Conservation (phyloP, 176 grass and related monocot genomes). For the Ensete ventricosum region DNA sequence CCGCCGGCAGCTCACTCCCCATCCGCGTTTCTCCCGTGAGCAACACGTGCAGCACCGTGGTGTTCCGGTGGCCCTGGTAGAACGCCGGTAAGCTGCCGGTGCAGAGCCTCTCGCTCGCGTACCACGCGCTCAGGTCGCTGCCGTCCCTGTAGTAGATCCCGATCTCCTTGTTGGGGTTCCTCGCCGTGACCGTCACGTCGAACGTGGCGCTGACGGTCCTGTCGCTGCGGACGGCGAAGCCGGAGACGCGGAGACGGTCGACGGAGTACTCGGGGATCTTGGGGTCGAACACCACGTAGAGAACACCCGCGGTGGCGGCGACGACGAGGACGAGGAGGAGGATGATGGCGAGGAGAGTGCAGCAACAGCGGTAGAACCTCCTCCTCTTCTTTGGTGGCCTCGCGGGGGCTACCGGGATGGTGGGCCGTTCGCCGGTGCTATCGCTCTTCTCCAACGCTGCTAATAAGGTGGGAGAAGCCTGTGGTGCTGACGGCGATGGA, state of each 20-base stretch:
- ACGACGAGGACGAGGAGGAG: conserved; percentile 41
- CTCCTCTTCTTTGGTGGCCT: conserved; percentile 15
- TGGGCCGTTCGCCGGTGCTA: not conserved
- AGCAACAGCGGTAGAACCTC: conserved; percentile 45
- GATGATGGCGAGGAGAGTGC: conserved; percentile 16
- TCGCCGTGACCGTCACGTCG: conserved; percentile 41
- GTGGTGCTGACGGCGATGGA: conserved; percentile 12
- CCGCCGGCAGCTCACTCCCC: conserved; percentile 26
- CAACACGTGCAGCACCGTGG: conserved; percentile 27
- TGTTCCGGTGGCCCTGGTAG: conserved; percentile 80
- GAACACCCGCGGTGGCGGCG: conserved; percentile 42
- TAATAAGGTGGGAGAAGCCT: not conserved
- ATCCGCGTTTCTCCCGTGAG: conserved; percentile 37
- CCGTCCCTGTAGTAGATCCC: conserved; percentile 64
- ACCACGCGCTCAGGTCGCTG: conserved; percentile 38
- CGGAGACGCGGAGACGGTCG: conserved; percentile 41
- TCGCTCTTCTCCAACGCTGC: conserved; percentile 5
- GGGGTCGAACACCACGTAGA: conserved; percentile 63
- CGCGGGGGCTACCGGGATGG: not conserved
- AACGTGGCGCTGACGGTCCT: conserved; percentile 32
- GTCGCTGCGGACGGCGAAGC: conserved; percentile 35
- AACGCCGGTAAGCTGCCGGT: conserved; percentile 51
- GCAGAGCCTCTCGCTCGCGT: conserved; percentile 56
- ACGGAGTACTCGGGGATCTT: conserved; percentile 75
- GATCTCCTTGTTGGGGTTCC: conserved; percentile 61